Evolutionary conservation across 75 land plant species (phyloP).

Genomic region (Isoetes taiwanensis): DNA sequence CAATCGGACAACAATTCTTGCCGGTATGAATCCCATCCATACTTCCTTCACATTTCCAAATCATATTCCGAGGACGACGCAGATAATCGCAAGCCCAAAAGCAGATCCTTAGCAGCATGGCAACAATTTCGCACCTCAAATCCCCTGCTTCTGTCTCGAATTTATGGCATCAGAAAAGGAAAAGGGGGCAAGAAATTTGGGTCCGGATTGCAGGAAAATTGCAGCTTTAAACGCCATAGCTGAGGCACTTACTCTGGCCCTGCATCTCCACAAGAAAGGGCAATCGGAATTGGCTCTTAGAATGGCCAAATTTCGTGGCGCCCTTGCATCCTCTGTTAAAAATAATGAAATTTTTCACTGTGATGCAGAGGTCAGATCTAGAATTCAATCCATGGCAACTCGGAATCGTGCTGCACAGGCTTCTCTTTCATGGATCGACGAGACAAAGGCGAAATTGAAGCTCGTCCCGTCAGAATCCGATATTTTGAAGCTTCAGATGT

Average conservation of each 20-base stretch:
- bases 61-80: too few relatives aligned
- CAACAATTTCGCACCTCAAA: too few relatives aligned
- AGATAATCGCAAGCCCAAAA: too few relatives aligned
- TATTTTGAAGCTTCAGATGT: too few relatives aligned
- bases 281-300: slow-evolving; percentile 2
- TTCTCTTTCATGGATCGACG: slow-evolving; percentile 1
- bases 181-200: too few relatives aligned
- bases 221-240: neutral
- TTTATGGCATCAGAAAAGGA: too few relatives aligned
- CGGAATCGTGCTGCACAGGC: neutral
- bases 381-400: neutral
- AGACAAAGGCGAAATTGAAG: slow-evolving; percentile 1
- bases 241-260: slow-evolving; percentile 7
- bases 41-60: too few relatives aligned
- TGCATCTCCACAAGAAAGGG: slow-evolving; percentile 2
- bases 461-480: slow-evolving; percentile 4
- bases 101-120: too few relatives aligned
- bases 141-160: too few relatives aligned
- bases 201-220: slow-evolving; percentile 1
- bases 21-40: too few relatives aligned
- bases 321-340: slow-evolving; percentile 6
- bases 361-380: neutral
- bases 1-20: too few relatives aligned
- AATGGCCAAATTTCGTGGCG: slow-evolving; percentile 4
- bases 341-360: slow-evolving; percentile 5